Percentiles rank a stretch among this genome's conserved stretches.
phyloP scores from a whole-genome alignment of 257 asterid species.

The Solanum sparsipilum region DNA sequence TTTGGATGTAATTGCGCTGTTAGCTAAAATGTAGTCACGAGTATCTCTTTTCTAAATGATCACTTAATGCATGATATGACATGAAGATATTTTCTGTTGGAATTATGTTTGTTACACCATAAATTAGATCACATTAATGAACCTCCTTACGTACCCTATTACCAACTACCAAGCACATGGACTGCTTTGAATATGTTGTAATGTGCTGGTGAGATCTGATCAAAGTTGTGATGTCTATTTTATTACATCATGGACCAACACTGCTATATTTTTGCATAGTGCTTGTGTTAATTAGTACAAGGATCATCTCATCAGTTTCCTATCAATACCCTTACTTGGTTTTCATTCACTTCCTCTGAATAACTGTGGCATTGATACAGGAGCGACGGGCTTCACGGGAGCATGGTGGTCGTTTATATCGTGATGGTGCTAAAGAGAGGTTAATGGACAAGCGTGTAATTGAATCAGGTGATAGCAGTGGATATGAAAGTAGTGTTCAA shows the following conservation, averaged over 20 bases:
- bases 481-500: slow-evolving; percentile 73
- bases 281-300: neutral
- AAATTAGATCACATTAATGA: neutral
- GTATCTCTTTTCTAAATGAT: neutral
- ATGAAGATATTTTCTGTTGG: neutral
- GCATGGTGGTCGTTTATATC: slow-evolving; percentile 21
- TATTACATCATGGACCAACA: neutral
- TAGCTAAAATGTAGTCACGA: neutral
- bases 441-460: slow-evolving; percentile 28
- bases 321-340: neutral
- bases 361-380: slow-evolving; percentile 19
- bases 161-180: neutral
- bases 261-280: neutral
- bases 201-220: neutral
- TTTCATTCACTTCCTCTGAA: neutral
- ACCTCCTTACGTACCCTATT: neutral
- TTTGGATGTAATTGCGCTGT: neutral
- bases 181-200: neutral
- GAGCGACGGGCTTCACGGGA: slow-evolving; percentile 56
- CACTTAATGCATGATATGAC: neutral
- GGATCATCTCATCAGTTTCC: neutral
- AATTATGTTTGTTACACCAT: neutral
- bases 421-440: slow-evolving; percentile 29
- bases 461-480: slow-evolving; percentile 82
- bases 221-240: neutral